Conservation (phyloP, 805 yeast species). For the Peterozyma xylosa region DNA sequence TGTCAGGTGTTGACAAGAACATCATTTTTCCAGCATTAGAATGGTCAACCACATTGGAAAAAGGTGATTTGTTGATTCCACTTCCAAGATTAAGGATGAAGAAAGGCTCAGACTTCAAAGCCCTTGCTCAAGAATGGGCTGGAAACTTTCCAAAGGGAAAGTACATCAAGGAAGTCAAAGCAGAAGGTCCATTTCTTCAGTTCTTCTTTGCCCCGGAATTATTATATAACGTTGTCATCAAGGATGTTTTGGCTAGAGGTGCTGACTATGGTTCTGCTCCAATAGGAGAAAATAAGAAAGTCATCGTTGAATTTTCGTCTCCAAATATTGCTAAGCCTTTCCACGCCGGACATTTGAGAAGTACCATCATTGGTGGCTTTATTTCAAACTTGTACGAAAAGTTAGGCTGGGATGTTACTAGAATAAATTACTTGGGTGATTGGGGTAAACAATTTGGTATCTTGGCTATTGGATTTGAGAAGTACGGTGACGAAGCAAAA, state of each 20-base stretch:
- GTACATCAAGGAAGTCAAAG: conserved; percentile 60
- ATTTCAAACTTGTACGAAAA: conserved; percentile 82
- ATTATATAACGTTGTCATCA: conserved; percentile 60
- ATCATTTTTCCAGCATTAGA: conserved; percentile 82
- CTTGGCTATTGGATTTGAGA: conserved; percentile 85
- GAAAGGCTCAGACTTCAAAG: conserved; percentile 73
- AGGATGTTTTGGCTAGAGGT: conserved; percentile 56
- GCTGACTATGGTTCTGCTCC: conserved; percentile 68
- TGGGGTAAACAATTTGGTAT: conserved; percentile 99
- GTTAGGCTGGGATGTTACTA: conserved; percentile 85
- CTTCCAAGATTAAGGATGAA: conserved; percentile 84
- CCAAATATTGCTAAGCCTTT: conserved; percentile 99
- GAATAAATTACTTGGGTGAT: conserved; percentile 95
- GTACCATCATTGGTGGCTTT: conserved; percentile 97
- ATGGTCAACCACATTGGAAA: conserved; percentile 75
- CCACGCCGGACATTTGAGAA: conserved; percentile 98
- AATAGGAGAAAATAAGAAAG: conserved; percentile 62
- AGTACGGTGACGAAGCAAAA: conserved; percentile 73
- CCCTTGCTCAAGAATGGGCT: conserved; percentile 72
- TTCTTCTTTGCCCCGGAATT: conserved; percentile 70
- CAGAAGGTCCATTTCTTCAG: conserved; percentile 88
- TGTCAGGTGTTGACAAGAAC: conserved; percentile 64
- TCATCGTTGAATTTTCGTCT: conserved; percentile 86
- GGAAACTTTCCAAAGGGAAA: conserved; percentile 66
- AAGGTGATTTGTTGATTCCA: conserved; percentile 91